Base-by-base conservation (phyloP, 306 rosid species). In the Comarum palustre region DNA sequence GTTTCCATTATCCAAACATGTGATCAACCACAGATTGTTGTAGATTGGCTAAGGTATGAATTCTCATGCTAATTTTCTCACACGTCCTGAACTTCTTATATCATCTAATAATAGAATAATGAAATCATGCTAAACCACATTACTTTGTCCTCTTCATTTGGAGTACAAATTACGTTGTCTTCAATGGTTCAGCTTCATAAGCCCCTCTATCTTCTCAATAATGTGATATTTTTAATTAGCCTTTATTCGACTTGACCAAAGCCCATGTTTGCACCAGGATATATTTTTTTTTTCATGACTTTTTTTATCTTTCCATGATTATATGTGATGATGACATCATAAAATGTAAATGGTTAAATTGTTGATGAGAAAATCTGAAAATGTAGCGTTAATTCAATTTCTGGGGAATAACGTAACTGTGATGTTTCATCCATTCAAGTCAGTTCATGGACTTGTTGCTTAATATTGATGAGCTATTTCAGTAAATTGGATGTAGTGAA, bases 1-100 rank as follows among this genome's bases (percentile, higher is more conserved):
- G 75, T 90, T n/a, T 74, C 80, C 70, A 55, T 90, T 66, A 79
- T 87, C 79, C 87, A 71, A 79, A 76, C 89, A 48, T 85, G 86
- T 84, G 86, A 84, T 73, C 84, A 83, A 72, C 54, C 73, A 8
- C 79, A 70, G 80, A 79, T 76, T 71, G 60, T 62, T 47, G 85
- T 95, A 57, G 99, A 95, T 76, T 95, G 99, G 97, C 92, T 95
- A 62, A 90, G 75, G 99, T 95, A 95, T 75, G 86, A 16, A 41
- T 72, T 13, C 24, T 68, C 25, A 51, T 67, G 54, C 71, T 76
- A 59, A 11, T 36, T 67, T 69, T 79, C 31, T 36, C 38, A 25
- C 32, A 10, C 43, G 27, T 24, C 39, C 32, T 51, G 42, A 74
- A 47, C 25, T 22, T 63, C 3, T 20, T 22, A 22, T 50, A 20